Base-by-base conservation (phyloP, 2,329 filamentous ascomycete genomes). In the Magnaporthales sp. region DNA sequence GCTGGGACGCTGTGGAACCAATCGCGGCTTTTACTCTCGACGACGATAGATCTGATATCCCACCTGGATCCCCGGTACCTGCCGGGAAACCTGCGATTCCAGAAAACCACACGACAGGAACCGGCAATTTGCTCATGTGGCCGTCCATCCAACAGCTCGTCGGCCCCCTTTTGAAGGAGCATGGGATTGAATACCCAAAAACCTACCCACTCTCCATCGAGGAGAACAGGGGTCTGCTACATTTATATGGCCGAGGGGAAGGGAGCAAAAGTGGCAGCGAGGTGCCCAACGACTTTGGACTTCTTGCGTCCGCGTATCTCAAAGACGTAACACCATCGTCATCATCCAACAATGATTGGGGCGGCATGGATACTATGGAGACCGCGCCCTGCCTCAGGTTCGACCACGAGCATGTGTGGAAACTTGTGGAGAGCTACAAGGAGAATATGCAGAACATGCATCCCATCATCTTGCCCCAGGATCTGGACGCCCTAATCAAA, bases 21-120 rank as follows among this genome's bases (percentile, higher is more conserved):
- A 38, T 38, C 10, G 32, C 32, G 32, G 32, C 13, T 38, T 38
- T 46, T 46, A 46, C 15, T 46, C 15, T 46, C 38, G 38, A 46
- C 38, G 38, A 46, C 38, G 38, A 46, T 46, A 46, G 5, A 46
- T 46, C 15, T 69, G 86, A 89, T 73, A 89, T 30, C 2, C 67
- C 69, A 0, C 82, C 84, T 24, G 82, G 83, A 9, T 81, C 82
- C 9, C 78, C 81, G 13, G 83, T 85, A 7, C 79, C 77, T 15
- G 83, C 84, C 1, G 87, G 86, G 62, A 84, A 88, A 70, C 85
- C 91, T 19, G 86, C 90, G 1, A 91, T 96, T 67, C 91, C 92
- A 0, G 86, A 89, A 30, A 91, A 96, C 70, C 94, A 98, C 73
- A 96, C 92, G 0, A 97, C 93, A 0, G 87, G 92, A n/a, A 93